phyloP scores from a whole-genome alignment of 257 asterid genomes.

The Rauvolfia tetraphylla region DNA sequence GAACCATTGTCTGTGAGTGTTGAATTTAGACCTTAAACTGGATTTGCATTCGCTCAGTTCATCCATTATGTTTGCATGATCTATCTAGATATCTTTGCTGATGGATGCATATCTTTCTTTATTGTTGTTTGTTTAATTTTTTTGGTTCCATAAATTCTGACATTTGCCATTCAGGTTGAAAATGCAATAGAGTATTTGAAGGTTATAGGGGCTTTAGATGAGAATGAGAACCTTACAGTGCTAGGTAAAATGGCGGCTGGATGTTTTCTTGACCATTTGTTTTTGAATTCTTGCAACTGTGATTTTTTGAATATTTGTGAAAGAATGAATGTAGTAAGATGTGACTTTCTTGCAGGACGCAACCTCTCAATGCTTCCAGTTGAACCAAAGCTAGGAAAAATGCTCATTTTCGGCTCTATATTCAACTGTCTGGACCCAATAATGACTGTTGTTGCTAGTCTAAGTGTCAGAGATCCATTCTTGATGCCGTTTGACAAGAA shows the following conservation, averaged over 20 bases:
- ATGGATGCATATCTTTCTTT: background rate
- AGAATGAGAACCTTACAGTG: constrained; percentile 70
- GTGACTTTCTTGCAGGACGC: constrained; percentile 51
- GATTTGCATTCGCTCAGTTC: background rate
- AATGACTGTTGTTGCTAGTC: constrained; percentile 88
- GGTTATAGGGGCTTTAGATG: constrained; percentile 89
- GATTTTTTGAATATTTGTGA: constrained; percentile 4
- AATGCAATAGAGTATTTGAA: constrained; percentile 80
- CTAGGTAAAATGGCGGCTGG: constrained; percentile 46
- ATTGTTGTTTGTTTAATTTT: constrained; percentile 8
- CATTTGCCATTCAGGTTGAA: constrained; percentile 64
- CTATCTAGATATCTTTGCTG: background rate
- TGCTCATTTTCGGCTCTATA: constrained; percentile 73
- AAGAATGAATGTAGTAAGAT: constrained; percentile 15
- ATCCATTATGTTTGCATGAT: background rate
- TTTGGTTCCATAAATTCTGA: constrained; percentile 17
- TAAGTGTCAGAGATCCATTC: constrained; percentile 90
- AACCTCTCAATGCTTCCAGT: constrained; percentile 88
- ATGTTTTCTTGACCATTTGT: constrained; percentile 17
- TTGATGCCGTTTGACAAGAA: constrained; percentile 91
- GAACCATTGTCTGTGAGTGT: constrained; percentile 77
- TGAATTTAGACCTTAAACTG: background rate
- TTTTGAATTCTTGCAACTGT: constrained; percentile 12
- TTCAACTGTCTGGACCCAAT: constrained; percentile 84
- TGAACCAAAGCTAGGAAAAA: constrained; percentile 96